phyloP scores from a whole-genome alignment of 345 rosid species.

The Cochlearia excelsa region DNA sequence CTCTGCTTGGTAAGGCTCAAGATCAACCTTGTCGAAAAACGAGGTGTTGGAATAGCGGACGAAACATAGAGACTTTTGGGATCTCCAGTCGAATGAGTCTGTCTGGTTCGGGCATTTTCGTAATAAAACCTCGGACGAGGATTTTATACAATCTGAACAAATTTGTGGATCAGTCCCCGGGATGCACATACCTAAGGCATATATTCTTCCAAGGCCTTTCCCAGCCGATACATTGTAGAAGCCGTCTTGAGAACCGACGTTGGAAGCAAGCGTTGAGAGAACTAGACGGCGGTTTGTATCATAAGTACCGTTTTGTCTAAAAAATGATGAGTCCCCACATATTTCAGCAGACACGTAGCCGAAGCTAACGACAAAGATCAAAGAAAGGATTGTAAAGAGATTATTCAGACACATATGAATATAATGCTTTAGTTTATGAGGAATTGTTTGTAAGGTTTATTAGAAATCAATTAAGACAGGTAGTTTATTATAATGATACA shows the following conservation, averaged over 20 bases:
- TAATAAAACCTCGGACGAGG: neutral
- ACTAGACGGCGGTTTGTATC: neutral
- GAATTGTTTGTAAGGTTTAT: neutral
- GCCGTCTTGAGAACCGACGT: no score
- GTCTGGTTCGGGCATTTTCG: conserved; percentile 28
- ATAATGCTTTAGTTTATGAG: neutral
- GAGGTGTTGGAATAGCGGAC: neutral
- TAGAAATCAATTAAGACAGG: no score
- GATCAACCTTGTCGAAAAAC: neutral
- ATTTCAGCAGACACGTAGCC: neutral
- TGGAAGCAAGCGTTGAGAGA: neutral
- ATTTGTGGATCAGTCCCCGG: neutral
- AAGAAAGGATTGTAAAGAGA: conserved; percentile 1
- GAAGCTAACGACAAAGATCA: neutral
- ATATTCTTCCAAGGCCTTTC: neutral
- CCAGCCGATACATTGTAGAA: neutral
- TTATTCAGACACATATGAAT: neutral
- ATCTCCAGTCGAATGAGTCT: neutral
- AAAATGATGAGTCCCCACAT: neutral
- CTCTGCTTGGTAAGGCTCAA: neutral
- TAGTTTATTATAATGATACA: no score
- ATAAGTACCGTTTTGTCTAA: neutral
- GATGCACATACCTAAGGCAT: conserved; percentile 5
- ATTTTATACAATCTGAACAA: neutral
- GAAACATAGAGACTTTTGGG: neutral